A percentile compares a stretch with the other conserved stretches of the same genome.
Evolutionary conservation across 1,139 yeast species (phyloP).

Genomic region (Torulaspora globosa): DNA sequence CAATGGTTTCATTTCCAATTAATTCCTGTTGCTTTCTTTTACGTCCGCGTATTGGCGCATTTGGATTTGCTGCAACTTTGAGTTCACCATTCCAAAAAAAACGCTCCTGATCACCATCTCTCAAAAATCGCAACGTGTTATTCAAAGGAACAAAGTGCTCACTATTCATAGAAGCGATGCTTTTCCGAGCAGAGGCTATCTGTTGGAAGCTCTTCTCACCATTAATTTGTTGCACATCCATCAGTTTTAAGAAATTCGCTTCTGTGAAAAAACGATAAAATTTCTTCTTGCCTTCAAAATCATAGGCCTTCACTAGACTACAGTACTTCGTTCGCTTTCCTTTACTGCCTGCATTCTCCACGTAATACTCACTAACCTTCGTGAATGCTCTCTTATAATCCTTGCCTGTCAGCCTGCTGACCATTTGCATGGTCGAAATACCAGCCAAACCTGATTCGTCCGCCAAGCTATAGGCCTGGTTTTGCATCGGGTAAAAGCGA

Average conservation of each 20-base stretch:
- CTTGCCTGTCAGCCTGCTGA: constrained; percentile 50
- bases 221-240: constrained; percentile 13
- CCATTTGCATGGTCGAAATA: constrained; percentile 53
- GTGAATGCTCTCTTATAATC: constrained; percentile 49
- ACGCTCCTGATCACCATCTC: constrained; percentile 20
- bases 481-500: constrained; percentile 55
- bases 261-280: constrained; percentile 64
- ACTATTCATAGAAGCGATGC: constrained; percentile 20
- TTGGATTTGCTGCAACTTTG: constrained; percentile 21
- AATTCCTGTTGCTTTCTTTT: constrained; percentile 20
- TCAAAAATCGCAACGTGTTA: constrained; percentile 31
- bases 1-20: neutral
- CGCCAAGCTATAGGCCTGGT: constrained; percentile 55
- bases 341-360: constrained; percentile 39
- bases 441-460: constrained; percentile 45
- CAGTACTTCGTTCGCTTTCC: constrained; percentile 38
- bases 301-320: constrained; percentile 58
- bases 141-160: constrained; percentile 27
- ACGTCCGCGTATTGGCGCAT: constrained; percentile 23
- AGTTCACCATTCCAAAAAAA: constrained; percentile 37
- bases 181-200: constrained; percentile 11
- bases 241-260: constrained; percentile 38
- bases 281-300: constrained; percentile 68
- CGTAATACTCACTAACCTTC: constrained; percentile 47
- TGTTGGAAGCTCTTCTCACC: constrained; percentile 7